phyloP scores from a whole-genome alignment of 768 basidiomycete genomes.

The Flagelloscypha sp. region DNA sequence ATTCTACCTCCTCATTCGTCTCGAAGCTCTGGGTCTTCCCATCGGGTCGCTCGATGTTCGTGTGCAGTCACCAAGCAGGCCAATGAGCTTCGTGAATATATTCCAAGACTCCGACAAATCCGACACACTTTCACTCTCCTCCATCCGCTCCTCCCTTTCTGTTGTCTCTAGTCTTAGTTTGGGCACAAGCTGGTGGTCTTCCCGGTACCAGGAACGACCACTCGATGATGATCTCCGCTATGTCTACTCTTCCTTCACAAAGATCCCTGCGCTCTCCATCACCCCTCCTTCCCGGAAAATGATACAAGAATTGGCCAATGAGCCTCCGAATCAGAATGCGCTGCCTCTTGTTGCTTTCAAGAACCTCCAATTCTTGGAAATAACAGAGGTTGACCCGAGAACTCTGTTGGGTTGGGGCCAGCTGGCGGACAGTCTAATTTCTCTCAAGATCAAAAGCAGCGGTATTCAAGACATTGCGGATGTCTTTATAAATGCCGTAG shows the following conservation, averaged over 20 bases:
- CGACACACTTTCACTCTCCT: slow-evolving; percentile 66
- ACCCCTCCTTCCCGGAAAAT: slow-evolving; percentile 54
- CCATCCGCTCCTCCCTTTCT: slow-evolving; percentile 70
- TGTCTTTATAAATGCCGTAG: slow-evolving; percentile 67
- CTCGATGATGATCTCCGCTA: slow-evolving; percentile 75
- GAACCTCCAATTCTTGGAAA: slow-evolving; percentile 70
- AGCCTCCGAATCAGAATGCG: slow-evolving; percentile 65
- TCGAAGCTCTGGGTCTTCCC: slow-evolving; percentile 71
- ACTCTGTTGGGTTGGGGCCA: slow-evolving; percentile 78
- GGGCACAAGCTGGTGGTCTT: slow-evolving; percentile 67
- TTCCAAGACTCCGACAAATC: slow-evolving; percentile 50
- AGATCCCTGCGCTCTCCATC: slow-evolving; percentile 71
- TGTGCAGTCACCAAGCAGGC: slow-evolving; percentile 64
- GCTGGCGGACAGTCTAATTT: slow-evolving; percentile 59
- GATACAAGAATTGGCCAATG: slow-evolving; percentile 61
- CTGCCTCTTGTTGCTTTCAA: slow-evolving; percentile 81
- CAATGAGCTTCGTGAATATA: slow-evolving; percentile 66
- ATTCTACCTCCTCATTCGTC: slow-evolving; percentile 80
- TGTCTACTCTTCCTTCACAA: slow-evolving; percentile 86
- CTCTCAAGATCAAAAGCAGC: slow-evolving; percentile 69
- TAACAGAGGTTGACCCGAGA: slow-evolving; percentile 76
- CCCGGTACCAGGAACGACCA: too few relatives aligned
- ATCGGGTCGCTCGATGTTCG: slow-evolving; percentile 76
- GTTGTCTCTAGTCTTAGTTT: slow-evolving; percentile 70
- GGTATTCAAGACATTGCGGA: slow-evolving; percentile 77